phyloP scores from a whole-genome alignment of 2,329 filamentous ascomycete genomes.

The Phialocephala subalpina region DNA sequence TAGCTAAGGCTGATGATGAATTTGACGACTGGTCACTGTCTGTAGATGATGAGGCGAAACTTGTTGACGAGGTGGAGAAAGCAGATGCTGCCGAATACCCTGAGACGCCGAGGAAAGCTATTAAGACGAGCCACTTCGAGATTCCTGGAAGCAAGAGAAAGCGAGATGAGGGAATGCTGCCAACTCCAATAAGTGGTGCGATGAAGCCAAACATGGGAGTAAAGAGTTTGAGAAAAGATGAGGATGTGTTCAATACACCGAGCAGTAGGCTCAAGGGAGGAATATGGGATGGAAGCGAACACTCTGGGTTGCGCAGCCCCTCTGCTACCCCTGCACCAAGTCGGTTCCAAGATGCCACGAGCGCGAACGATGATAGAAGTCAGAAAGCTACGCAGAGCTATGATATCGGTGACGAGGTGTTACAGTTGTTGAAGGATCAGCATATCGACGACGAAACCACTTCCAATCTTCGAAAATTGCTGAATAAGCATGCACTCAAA shows the following conservation, averaged over 20 bases:
- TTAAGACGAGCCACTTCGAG: constrained; percentile 28
- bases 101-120: constrained; percentile 39
- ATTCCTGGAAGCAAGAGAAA: constrained; percentile 43
- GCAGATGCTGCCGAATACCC: constrained; percentile 26
- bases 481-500: constrained; percentile 64
- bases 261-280: constrained; percentile 27
- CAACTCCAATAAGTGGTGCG: constrained; percentile 37
- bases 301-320: constrained; percentile 31
- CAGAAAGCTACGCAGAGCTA: constrained; percentile 29
- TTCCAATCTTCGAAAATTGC: constrained; percentile 50
- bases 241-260: constrained; percentile 37
- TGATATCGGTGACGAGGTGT: constrained; percentile 55
- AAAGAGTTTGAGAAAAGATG: constrained; percentile 19
- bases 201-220: not conserved
- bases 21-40: constrained; percentile 39
- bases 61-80: constrained; percentile 22
- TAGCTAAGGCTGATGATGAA: constrained; percentile 34
- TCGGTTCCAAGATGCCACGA: constrained; percentile 32
- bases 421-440: constrained; percentile 56
- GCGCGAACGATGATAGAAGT: not conserved
- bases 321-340: constrained; percentile 39
- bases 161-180: constrained; percentile 34
- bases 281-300: constrained; percentile 38
- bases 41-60: constrained; percentile 34
- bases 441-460: constrained; percentile 49